Conservation (phyloP, 2,329 filamentous ascomycete species). For the Aspergillus sp. region DNA sequence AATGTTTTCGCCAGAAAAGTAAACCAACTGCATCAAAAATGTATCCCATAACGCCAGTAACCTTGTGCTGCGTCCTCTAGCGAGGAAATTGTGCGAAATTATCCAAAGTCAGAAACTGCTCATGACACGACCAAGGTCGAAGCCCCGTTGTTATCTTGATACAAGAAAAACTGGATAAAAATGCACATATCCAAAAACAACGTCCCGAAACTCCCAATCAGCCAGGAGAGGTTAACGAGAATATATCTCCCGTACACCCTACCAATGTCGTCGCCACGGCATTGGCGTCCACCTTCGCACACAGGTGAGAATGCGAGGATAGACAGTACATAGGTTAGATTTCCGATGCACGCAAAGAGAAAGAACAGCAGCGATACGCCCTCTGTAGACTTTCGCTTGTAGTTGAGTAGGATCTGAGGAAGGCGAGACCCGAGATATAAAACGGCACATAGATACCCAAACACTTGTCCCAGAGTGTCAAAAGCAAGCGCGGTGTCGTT, state of each 20-base stretch:
- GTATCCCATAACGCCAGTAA: not conserved
- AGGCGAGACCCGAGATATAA: slow-evolving; percentile 88
- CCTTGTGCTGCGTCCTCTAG: not conserved
- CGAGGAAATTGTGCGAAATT: not conserved
- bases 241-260: slow-evolving; percentile 79
- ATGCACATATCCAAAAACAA: slow-evolving; percentile 82
- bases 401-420: slow-evolving; percentile 91
- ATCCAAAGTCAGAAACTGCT: not conserved
- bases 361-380: slow-evolving; percentile 95
- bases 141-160: slow-evolving; percentile 53
- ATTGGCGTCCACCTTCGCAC: slow-evolving; percentile 57
- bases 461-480: slow-evolving; percentile 81
- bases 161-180: slow-evolving; percentile 90
- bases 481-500: slow-evolving; percentile 60
- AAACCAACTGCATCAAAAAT: not conserved
- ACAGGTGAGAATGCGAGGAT: slow-evolving; percentile 87
- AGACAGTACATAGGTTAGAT: slow-evolving; percentile 87
- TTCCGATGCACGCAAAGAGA: slow-evolving; percentile 93
- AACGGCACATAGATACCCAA: slow-evolving; percentile 88
- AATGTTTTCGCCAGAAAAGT: not conserved
- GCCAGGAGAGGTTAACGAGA: slow-evolving; percentile 87
- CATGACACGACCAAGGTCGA: slow-evolving; percentile 8
- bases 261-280: slow-evolving; percentile 67
- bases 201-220: slow-evolving; percentile 87
- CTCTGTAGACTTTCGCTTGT: slow-evolving; percentile 87